These are phyloP conservation scores for Pyricularia grisea DNA, from an alignment of 2,329 filamentous ascomycete genomes.

Conservation along the genomic window DNA sequence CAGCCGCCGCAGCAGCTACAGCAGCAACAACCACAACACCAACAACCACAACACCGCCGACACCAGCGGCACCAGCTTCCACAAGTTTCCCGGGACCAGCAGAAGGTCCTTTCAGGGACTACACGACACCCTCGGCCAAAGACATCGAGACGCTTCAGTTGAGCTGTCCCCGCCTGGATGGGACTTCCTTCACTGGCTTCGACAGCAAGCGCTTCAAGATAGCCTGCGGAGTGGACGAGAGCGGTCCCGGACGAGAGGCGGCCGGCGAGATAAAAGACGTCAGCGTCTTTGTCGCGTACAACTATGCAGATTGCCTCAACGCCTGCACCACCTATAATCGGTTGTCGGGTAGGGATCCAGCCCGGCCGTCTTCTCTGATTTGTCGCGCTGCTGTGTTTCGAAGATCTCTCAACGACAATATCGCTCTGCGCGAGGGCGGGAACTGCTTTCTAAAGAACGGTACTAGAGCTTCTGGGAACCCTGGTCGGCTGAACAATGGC, in stretches of 20 bases:
- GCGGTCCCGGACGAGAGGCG: neutral
- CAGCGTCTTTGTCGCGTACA: constrained; percentile 6
- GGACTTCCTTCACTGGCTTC: too few species aligned
- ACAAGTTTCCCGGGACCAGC: too few species aligned
- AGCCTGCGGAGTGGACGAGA: neutral
- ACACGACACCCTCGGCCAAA: too few species aligned
- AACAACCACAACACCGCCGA: too few species aligned
- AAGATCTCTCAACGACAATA: neutral
- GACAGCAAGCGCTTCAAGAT: too few species aligned
- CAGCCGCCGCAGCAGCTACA: too few species aligned
- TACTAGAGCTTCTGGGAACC: neutral
- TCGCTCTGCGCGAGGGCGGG: neutral
- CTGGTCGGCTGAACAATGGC: neutral
- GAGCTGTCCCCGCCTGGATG: too few species aligned
- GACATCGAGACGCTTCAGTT: too few species aligned
- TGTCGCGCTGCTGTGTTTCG: neutral
- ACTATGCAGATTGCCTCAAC: neutral
- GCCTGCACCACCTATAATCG: neutral
- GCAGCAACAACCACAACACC: too few species aligned
- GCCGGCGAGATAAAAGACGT: neutral
- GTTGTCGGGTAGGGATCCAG: neutral
- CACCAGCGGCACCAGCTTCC: too few species aligned
- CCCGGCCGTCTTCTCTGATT: neutral
- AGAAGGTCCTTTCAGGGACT: too few species aligned
- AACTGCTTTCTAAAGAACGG: neutral